phyloP scores from a whole-genome alignment of 106 monocot species.

The Allium fistulosum region DNA sequence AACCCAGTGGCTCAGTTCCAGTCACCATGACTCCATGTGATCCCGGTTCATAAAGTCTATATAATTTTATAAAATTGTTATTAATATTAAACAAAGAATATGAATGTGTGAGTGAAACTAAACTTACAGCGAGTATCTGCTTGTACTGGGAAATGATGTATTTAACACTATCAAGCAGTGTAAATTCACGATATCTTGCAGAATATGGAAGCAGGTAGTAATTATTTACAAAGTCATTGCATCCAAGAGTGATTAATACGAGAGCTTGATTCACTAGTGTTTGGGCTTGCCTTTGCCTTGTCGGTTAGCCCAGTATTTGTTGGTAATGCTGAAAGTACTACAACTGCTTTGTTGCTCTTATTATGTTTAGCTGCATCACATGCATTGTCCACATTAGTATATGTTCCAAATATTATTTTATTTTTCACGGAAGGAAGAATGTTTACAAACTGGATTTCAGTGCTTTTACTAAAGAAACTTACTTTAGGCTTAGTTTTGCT shows the following conservation, averaged over 20 bases:
- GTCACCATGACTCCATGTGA: conserved; percentile 51
- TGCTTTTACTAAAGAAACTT: conserved; percentile 1
- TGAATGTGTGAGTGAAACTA: not conserved
- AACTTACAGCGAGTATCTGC: conserved; percentile 49
- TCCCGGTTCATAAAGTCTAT: conserved; percentile 44
- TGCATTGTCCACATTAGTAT: not conserved
- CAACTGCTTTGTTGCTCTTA: conserved; percentile 49
- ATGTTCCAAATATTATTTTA: too few species aligned
- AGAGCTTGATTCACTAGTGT: conserved; percentile 41
- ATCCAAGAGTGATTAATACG: conserved; percentile 64
- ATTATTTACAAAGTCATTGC: conserved; percentile 83
- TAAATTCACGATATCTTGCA: conserved; percentile 43
- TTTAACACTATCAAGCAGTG: conserved; percentile 49
- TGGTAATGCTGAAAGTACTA: conserved; percentile 69
- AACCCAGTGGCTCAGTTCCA: conserved; percentile 55
- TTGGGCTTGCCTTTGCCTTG: conserved; percentile 23
- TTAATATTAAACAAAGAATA: not conserved
- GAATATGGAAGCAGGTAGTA: conserved; percentile 70
- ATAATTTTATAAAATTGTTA: not conserved
- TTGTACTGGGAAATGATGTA: conserved; percentile 64
- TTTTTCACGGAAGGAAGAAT: too few species aligned
- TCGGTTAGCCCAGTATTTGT: conserved; percentile 28
- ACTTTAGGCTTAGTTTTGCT: too few species aligned
- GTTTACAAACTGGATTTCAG: conserved; percentile 85
- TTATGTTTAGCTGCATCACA: conserved; percentile 50